Conservation (phyloP, 139 green algal species). For the Haematococcus lacustris region DNA sequence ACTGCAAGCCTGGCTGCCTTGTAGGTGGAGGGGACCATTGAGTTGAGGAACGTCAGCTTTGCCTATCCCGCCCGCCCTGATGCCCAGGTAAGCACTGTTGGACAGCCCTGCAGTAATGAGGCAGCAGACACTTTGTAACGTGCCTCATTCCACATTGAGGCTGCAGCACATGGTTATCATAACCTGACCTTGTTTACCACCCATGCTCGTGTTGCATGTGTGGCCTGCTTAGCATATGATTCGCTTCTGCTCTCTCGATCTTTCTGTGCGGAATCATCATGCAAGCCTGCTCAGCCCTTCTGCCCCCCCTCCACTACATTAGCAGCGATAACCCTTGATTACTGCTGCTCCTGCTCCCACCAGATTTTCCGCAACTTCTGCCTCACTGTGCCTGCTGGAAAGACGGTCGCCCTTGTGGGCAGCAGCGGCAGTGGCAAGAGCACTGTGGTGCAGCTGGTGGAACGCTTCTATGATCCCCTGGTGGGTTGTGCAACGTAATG, state of each 20-base stretch:
- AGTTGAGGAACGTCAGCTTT: constrained; percentile 61
- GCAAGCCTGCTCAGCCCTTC: not conserved
- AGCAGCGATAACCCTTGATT: not conserved
- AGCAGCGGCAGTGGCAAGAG: constrained; percentile 77
- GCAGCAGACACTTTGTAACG: not conserved
- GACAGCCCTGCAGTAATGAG: not conserved
- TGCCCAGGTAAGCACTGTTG: constrained; percentile 26
- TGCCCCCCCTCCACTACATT: not conserved
- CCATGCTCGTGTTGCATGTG: not conserved
- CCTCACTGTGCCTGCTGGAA: constrained; percentile 45
- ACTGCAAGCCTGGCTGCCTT: not conserved
- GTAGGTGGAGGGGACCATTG: constrained; percentile 39
- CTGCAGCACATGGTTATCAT: not conserved
- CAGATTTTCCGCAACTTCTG: constrained; percentile 24
- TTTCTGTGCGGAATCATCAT: not conserved
- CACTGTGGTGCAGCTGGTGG: constrained; percentile 73
- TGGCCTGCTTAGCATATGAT: not conserved
- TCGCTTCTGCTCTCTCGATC: not conserved
- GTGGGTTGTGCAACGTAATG: no score
- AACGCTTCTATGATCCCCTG: constrained; percentile 83
- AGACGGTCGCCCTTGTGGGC: constrained; percentile 86
- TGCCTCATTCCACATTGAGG: not conserved
- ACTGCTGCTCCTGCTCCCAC: not conserved
- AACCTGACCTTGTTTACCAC: not conserved
- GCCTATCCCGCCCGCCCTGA: constrained; percentile 70